Evolutionary conservation across 345 rosid species (phyloP).

Genomic region (Camelina sativa): DNA sequence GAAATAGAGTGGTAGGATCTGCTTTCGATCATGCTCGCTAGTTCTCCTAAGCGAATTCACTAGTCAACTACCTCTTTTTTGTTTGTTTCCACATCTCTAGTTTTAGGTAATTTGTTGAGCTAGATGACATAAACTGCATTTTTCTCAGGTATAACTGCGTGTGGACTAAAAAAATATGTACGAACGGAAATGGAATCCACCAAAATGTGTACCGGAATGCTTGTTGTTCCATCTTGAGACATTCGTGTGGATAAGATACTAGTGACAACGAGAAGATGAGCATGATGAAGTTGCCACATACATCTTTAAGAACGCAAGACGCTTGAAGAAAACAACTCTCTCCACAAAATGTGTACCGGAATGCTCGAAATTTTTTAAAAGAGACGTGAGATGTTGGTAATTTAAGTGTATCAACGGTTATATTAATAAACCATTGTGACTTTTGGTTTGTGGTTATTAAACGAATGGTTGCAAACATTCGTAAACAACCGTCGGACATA

Average conservation of each 20-base stretch:
- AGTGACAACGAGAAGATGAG: slow-evolving; percentile 6
- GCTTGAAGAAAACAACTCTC: not conserved
- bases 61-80: not conserved
- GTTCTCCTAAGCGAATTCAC: slow-evolving; percentile 10
- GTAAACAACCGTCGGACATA: too few species aligned
- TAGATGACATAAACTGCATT: not conserved
- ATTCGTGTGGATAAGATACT: not conserved
- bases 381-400: not conserved
- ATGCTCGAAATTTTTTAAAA: not conserved
- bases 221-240: slow-evolving; percentile 19
- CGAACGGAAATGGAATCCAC: not conserved
- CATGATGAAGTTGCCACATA: slow-evolving; percentile 23
- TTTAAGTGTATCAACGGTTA: too few species aligned
- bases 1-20: not conserved
- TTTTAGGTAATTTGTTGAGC: not conserved
- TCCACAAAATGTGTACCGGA: not conserved
- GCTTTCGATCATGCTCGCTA: not conserved
- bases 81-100: not conserved
- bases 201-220: slow-evolving; percentile 24
- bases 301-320: not conserved
- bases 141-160: not conserved
- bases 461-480: too few species aligned
- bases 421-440: too few species aligned
- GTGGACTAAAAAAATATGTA: not conserved
- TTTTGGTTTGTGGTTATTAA: too few species aligned